Base-by-base conservation (phyloP, 164 flowering plant genomes). In the Akebia trifoliata region DNA sequence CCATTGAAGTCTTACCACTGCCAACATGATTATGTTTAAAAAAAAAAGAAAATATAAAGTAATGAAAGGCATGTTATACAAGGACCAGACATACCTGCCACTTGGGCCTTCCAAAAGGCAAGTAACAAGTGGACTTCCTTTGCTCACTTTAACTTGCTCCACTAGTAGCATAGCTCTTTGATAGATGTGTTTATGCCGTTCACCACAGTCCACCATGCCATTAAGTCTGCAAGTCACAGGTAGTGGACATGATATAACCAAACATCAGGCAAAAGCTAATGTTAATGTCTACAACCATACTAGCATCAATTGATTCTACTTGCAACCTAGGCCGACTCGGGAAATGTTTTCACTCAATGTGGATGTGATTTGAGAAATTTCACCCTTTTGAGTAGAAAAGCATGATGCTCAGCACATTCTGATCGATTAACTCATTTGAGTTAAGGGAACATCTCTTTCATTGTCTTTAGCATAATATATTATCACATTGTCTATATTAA, bases 1-100 rank as follows among this genome's bases (percentile, higher is more conserved):
- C 96, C 80, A 87, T 45, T 55, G 99, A 86, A 67, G 85, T 82
- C 80, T 93, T 93, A 46, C 99, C 99, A 83, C 99, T 93, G 87
- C 61, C 65, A 78, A 56, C 35, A 59, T 5, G 53, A 56, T 2
- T 51, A 44, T 18, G 21, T 51, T 63, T 54, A 49, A 49, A 35
- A 56, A 20, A 35, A 30, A 28, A 17, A 56, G 18, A 56, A 45
- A n/a, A n/a, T n/a, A n/a, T n/a, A n/a, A n/a, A n/a, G n/a, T 4
- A 44, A 60, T 2, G 17, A 28, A 2, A 21, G 4, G 15, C 26
- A 49, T 34, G n/a, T 10, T n/a, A 37, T n/a, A n/a, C n/a, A n/a
- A n/a, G n/a, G 54, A 12, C 42, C 35, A 40, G 15, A 42, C 18
- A 8, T 72, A 87, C 99, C 99, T 87, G 74, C 97, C 97, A 78